Conservation (phyloP, 352 stramenopile genomes). For the Peronospora tabacina region DNA sequence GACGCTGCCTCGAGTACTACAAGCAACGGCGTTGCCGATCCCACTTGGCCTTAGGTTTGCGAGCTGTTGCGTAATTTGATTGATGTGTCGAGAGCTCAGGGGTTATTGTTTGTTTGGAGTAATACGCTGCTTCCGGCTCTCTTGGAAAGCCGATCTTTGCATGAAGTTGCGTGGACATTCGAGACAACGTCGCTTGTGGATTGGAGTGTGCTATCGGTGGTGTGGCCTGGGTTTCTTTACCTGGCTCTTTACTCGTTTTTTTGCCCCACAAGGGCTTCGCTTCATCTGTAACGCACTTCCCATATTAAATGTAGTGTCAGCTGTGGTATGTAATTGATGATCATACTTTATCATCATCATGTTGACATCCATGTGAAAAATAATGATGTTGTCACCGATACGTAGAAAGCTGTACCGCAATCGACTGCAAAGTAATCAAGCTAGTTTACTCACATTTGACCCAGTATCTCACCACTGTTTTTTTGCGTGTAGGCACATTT, state of each 20-base stretch:
- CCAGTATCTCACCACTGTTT: too few species aligned
- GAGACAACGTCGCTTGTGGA: slow-evolving; percentile 41
- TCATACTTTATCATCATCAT: not conserved
- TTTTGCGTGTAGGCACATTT: slow-evolving; percentile 31
- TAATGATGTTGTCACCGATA: not conserved
- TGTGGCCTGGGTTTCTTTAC: slow-evolving; percentile 80
- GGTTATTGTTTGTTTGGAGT: not conserved
- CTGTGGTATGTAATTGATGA: slow-evolving; percentile 48
- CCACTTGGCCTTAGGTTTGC: slow-evolving; percentile 70
- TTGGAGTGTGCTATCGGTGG: slow-evolving; percentile 40
- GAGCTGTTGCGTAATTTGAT: not conserved
- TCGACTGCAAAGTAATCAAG: slow-evolving; percentile 41
- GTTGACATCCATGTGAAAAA: not conserved
- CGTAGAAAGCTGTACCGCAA: slow-evolving; percentile 67
- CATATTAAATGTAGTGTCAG: slow-evolving; percentile 91
- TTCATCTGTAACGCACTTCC: slow-evolving; percentile 96
- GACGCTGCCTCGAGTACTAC: slow-evolving; percentile 87
- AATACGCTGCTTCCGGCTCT: slow-evolving; percentile 43
- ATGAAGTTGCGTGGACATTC: slow-evolving; percentile 31
- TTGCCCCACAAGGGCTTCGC: slow-evolving; percentile 96
- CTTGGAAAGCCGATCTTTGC: slow-evolving; percentile 35
- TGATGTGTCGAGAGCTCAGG: slow-evolving; percentile 1
- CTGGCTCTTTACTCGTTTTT: slow-evolving; percentile 92
- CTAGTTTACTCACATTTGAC: slow-evolving; percentile 7
- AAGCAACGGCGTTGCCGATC: slow-evolving; percentile 76